These are phyloP conservation scores for Pseudocercospora eumusae DNA, from an alignment of 2,329 filamentous ascomycete genomes.

Conservation along the genomic window DNA sequence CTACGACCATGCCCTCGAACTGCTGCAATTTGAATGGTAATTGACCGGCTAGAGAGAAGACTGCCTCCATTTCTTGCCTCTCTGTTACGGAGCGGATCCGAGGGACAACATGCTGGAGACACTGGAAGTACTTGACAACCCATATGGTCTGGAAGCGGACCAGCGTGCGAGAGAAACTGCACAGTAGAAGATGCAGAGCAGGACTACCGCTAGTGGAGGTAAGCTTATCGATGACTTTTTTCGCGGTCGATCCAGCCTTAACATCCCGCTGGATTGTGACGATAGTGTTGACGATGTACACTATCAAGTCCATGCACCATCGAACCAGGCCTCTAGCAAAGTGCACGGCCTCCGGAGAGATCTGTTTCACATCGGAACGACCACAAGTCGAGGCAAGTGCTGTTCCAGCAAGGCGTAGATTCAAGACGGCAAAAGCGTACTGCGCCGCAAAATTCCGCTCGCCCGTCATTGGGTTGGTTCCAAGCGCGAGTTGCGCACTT, in stretches of 20 bases:
- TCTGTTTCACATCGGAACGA: slow-evolving; percentile 25
- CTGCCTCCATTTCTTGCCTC: slow-evolving; percentile 52
- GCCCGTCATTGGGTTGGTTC: slow-evolving; percentile 64
- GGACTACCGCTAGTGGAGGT: slow-evolving; percentile 29
- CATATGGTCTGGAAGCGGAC: slow-evolving; percentile 68
- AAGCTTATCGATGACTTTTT: slow-evolving; percentile 29
- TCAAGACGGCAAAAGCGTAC: slow-evolving; percentile 72
- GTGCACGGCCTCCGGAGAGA: slow-evolving; percentile 64
- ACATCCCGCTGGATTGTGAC: slow-evolving; percentile 43
- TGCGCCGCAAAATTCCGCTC: slow-evolving; percentile 69
- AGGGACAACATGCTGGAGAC: slow-evolving; percentile 24
- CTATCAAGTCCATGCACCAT: slow-evolving; percentile 71
- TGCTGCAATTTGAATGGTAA: slow-evolving; percentile 49
- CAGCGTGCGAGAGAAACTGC: slow-evolving; percentile 72
- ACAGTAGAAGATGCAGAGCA: slow-evolving; percentile 61
- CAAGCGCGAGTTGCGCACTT: slow-evolving; percentile 76
- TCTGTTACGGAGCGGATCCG: slow-evolving; percentile 56
- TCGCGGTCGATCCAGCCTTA: slow-evolving; percentile 8
- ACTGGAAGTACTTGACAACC: slow-evolving; percentile 44
- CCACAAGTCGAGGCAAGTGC: slow-evolving; percentile 33
- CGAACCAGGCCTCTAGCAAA: slow-evolving; percentile 72
- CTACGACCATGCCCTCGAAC: slow-evolving; percentile 53
- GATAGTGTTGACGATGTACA: slow-evolving; percentile 58
- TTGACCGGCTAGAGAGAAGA: slow-evolving; percentile 54
- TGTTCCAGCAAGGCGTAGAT: slow-evolving; percentile 64